phyloP scores from a whole-genome alignment of 2,329 filamentous ascomycete species.

The Magnaporthiopsis rhizophila region DNA sequence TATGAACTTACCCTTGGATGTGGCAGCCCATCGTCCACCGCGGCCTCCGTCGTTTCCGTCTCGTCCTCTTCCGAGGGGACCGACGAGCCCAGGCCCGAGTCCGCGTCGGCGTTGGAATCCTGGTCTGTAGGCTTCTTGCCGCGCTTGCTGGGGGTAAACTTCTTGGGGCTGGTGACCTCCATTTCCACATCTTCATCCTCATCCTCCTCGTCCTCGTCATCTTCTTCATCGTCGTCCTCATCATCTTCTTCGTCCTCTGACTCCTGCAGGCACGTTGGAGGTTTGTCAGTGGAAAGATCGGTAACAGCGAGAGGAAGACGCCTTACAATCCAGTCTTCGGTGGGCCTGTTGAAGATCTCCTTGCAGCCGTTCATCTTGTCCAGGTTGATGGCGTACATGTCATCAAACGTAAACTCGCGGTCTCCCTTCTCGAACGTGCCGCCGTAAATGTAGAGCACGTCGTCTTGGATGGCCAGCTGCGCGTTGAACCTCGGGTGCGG shows the following conservation, averaged over 20 bases:
- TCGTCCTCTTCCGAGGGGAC: conserved; percentile 34
- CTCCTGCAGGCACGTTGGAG: not conserved
- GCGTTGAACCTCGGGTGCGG: conserved; percentile 89
- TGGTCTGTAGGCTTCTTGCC: conserved; percentile 43
- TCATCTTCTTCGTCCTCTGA: conserved; percentile 49
- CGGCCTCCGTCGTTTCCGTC: conserved; percentile 34
- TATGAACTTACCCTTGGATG: conserved; percentile 47
- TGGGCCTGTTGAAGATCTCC: conserved; percentile 75
- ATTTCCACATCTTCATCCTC: conserved; percentile 41
- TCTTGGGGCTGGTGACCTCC: conserved; percentile 30
- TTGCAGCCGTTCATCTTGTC: conserved; percentile 91
- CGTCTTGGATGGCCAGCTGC: conserved; percentile 82
- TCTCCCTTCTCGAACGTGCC: conserved; percentile 95
- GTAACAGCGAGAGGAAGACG: conserved; percentile 8
- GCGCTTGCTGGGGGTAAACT: conserved; percentile 45
- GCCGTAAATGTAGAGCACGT: conserved; percentile 88
- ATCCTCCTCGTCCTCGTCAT: conserved; percentile 52
- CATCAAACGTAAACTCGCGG: conserved; percentile 90
- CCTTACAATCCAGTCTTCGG: conserved; percentile 69
- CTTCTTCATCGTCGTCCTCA: conserved; percentile 51
- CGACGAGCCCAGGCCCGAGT: conserved; percentile 19
- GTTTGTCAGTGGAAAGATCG: conserved; percentile 2
- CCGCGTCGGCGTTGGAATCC: conserved; percentile 29
- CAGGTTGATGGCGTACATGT: conserved; percentile 88
- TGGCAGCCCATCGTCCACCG: conserved; percentile 67